These are phyloP conservation scores for Cadophora sp. DNA, from an alignment of 2,329 filamentous ascomycete genomes.

Conservation along the genomic window DNA sequence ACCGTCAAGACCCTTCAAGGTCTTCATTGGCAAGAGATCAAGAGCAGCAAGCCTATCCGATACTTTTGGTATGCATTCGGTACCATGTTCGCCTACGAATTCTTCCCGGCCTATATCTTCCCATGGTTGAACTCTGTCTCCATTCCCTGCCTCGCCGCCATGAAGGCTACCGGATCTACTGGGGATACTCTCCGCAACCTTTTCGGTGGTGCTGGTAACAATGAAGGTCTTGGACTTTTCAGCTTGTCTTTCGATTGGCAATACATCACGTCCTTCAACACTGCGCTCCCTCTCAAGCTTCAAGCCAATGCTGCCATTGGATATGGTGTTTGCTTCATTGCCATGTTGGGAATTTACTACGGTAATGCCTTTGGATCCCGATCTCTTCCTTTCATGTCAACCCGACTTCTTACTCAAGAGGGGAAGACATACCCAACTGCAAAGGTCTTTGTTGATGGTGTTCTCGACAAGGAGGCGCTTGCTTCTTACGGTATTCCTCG, in stretches of 20 bases:
- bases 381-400: constrained; percentile 52
- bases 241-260: constrained; percentile 53
- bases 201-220: constrained; percentile 55
- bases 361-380: constrained; percentile 50
- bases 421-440: constrained; percentile 52
- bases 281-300: constrained; percentile 58
- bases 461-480: constrained; percentile 53
- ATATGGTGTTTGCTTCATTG: constrained; percentile 55
- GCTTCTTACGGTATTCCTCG: constrained; percentile 53
- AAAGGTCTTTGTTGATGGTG: constrained; percentile 49
- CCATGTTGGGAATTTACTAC: constrained; percentile 56
- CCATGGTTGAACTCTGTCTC: constrained; percentile 52
- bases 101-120: constrained; percentile 56
- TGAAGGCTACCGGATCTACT: constrained; percentile 53
- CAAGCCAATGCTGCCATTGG: constrained; percentile 56
- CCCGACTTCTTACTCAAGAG: constrained; percentile 48
- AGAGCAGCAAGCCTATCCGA: constrained; percentile 49
- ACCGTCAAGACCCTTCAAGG: constrained; percentile 50
- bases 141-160: constrained; percentile 55
- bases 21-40: constrained; percentile 48
- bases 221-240: constrained; percentile 54
- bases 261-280: constrained; percentile 60
- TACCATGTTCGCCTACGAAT: constrained; percentile 55
- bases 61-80: constrained; percentile 52
- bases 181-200: constrained; percentile 54